phyloP scores from a whole-genome alignment of 2,329 filamentous ascomycete genomes.

The Aspergillus glaucus region DNA sequence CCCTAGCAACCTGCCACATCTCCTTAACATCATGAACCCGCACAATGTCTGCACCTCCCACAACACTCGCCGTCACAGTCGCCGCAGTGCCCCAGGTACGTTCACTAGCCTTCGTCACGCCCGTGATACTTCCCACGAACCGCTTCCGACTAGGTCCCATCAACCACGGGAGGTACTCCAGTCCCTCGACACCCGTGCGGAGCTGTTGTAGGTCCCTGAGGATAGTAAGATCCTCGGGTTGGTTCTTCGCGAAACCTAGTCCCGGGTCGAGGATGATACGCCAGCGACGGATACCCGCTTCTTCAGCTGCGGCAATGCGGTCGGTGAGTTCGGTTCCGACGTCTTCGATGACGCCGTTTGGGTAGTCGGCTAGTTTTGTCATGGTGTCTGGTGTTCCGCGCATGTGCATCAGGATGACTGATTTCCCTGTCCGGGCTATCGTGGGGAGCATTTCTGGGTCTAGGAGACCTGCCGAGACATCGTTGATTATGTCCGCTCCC shows the following conservation, averaged over 20 bases:
- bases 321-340: conserved; percentile 62
- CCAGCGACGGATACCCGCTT: conserved; percentile 81
- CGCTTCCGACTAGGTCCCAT: conserved; percentile 82
- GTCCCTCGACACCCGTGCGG: conserved; percentile 31
- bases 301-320: conserved; percentile 69
- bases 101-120: conserved; percentile 62
- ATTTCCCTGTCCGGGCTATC: conserved; percentile 69
- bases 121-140: conserved; percentile 80
- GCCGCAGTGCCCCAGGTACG: conserved; percentile 82
- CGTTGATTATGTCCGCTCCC: conserved; percentile 90
- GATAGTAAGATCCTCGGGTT: conserved; percentile 73
- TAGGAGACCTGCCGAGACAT: conserved; percentile 75
- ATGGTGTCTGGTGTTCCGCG: conserved; percentile 80
- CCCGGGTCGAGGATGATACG: conserved; percentile 92
- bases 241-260: conserved; percentile 85
- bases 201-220: conserved; percentile 62
- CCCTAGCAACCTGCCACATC: conserved; percentile 76
- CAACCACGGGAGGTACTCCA: conserved; percentile 72
- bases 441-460: conserved; percentile 77
- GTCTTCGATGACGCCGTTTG: conserved; percentile 58
- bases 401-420: conserved; percentile 88
- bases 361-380: conserved; percentile 63
- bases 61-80: conserved; percentile 76
- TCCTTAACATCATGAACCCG: conserved; percentile 84
- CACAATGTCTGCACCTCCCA: conserved; percentile 84